These are phyloP conservation scores for Combretum micranthum DNA, from an alignment of 345 rosid species.

Conservation along the genomic window DNA sequence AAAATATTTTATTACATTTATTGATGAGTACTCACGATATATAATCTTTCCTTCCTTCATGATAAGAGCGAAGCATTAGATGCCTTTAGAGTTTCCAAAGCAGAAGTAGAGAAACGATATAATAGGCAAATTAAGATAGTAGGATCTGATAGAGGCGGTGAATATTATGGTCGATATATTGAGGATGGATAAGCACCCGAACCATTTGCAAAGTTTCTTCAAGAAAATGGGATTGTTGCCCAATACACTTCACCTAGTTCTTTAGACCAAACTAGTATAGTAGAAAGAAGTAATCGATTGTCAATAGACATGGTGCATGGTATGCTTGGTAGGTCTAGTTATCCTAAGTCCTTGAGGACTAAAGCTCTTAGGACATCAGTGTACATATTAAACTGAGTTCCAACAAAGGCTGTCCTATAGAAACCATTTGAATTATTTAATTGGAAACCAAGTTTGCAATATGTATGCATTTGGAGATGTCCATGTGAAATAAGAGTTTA, in stretches of 20 bases:
- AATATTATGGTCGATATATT: conserved; percentile 2
- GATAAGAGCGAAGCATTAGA: background rate
- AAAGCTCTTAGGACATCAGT: background rate
- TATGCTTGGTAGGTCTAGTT: conserved; percentile 1
- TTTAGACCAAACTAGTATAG: conserved; percentile 6
- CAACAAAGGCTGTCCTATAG: background rate
- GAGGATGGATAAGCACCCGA: background rate
- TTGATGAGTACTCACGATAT: background rate
- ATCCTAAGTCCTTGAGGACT: background rate
- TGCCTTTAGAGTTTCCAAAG: conserved; percentile 4
- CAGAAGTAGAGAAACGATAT: conserved; percentile 4
- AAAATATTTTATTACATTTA: conserved; percentile 6
- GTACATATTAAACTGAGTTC: no score
- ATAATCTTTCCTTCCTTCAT: background rate
- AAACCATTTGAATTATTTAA: conserved; percentile 3
- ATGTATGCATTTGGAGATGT: no score
- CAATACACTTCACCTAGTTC: conserved; percentile 4
- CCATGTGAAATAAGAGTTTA: no score
- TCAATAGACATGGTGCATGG: conserved; percentile 4
- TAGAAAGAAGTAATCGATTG: conserved; percentile 1
- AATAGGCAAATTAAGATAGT: conserved; percentile 1
- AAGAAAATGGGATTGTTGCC: conserved; percentile 4
- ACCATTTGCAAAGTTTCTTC: background rate
- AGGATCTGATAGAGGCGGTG: background rate
- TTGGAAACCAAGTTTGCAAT: conserved; percentile 6